These are phyloP conservation scores for Suillus fuscotomentosus DNA, from an alignment of 768 basidiomycete genomes.

Conservation along the genomic window DNA sequence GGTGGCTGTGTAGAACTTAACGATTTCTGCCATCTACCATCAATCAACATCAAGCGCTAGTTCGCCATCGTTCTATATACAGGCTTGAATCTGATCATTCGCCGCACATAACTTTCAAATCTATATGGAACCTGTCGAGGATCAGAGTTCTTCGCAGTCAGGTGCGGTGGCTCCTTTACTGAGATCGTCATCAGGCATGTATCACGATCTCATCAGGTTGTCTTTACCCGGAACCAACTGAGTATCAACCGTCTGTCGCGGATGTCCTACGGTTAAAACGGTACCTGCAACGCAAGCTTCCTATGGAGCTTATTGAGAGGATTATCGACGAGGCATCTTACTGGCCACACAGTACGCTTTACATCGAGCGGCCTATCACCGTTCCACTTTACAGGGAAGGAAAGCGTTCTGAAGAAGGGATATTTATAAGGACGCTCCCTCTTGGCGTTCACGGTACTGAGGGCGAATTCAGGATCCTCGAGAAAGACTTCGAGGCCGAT, in stretches of 20 bases:
- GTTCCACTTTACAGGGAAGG: background rate
- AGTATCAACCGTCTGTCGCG: slow-evolving; percentile 1
- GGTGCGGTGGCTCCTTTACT: background rate
- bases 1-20: slow-evolving; percentile 13
- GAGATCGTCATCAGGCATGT: background rate
- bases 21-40: background rate
- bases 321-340: slow-evolving; percentile 8
- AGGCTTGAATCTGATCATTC: background rate
- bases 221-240: background rate
- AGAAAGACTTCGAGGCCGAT: background rate
- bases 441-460: slow-evolving; percentile 6
- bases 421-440: slow-evolving; percentile 7
- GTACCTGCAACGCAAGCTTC: background rate
- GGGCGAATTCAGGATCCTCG: background rate
- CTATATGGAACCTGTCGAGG: background rate
- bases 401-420: background rate
- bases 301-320: slow-evolving; percentile 3
- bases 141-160: background rate
- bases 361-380: background rate
- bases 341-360: slow-evolving; percentile 7
- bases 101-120: background rate
- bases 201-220: background rate
- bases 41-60: background rate
- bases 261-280: slow-evolving; percentile 1
- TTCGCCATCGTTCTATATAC: background rate